Evolutionary conservation across 768 basidiomycete species (phyloP).

Genomic region (Lentinula raphanica): DNA sequence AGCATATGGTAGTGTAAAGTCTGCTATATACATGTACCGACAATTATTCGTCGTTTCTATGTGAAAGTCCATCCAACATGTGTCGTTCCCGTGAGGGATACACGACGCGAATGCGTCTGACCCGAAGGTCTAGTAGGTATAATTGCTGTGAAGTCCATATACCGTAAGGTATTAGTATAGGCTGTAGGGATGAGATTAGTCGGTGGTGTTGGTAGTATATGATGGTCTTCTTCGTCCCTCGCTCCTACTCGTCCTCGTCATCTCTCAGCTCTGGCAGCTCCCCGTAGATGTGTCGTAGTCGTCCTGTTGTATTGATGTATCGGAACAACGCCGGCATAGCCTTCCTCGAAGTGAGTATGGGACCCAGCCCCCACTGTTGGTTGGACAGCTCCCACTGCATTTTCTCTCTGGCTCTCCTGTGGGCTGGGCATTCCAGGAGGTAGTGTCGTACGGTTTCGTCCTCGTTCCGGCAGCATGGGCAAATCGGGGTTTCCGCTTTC

Average conservation of each 20-base stretch:
- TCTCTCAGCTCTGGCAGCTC: too few species aligned
- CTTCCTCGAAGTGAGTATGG: too few species aligned
- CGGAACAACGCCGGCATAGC: too few species aligned
- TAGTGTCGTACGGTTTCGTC: too few species aligned
- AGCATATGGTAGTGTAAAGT: background rate
- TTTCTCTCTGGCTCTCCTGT: too few species aligned
- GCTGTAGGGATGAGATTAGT: background rate
- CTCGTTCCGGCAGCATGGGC: background rate
- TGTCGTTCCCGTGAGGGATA: background rate
- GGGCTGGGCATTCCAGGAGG: too few species aligned
- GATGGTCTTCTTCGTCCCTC: background rate
- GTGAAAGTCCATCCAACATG: background rate
- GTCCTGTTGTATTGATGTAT: too few species aligned
- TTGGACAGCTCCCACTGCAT: too few species aligned
- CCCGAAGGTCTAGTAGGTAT: background rate
- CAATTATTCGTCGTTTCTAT: background rate
- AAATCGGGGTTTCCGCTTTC: slow-evolving; percentile 12
- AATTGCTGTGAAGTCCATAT: background rate
- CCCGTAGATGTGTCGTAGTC: too few species aligned
- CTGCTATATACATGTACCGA: background rate
- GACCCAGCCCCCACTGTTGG: too few species aligned
- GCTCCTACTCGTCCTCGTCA: too few species aligned
- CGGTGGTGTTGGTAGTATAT: background rate
- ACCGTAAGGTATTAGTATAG: background rate
- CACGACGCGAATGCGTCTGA: slow-evolving; percentile 16